A percentile compares a stretch with the other conserved stretches of the same genome.
phyloP scores from a whole-genome alignment of 768 basidiomycete genomes.

The Pleurotus eryngii region DNA sequence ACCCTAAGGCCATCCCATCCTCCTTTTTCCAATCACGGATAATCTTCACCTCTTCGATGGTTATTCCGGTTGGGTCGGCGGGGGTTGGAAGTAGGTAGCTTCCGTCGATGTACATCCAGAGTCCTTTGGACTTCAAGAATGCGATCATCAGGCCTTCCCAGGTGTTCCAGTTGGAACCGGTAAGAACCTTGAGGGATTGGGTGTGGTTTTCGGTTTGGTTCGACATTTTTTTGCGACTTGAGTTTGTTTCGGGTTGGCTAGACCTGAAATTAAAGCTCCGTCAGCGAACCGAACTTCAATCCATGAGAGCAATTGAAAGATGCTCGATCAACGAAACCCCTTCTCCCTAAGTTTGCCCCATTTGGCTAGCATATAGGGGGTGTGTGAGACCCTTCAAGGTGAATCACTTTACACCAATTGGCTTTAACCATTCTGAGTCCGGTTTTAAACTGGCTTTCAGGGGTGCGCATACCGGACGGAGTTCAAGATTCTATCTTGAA shows the following conservation, averaged over 20 bases:
- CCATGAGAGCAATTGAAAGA: neutral
- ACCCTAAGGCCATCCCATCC: neutral
- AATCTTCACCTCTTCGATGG: neutral
- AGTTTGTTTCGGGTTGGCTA: neutral
- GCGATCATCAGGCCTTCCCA: neutral
- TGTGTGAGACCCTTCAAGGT: neutral
- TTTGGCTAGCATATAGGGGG: neutral
- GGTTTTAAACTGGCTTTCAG: too few species aligned
- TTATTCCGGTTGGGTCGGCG: neutral
- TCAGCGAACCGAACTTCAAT: neutral
- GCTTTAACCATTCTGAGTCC: too few species aligned
- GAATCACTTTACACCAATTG: neutral
- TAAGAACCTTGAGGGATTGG: neutral
- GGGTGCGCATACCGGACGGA: too few species aligned
- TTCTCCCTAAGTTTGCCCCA: neutral
- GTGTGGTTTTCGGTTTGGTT: neutral
- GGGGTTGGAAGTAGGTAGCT: neutral
- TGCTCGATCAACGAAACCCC: neutral
- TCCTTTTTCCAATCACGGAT: neutral
- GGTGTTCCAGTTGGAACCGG: neutral
- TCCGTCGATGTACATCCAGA: neutral
- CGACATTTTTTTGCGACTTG: neutral
- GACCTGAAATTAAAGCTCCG: neutral
- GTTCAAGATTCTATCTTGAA: too few species aligned
- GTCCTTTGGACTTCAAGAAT: neutral